Evolutionary conservation across 306 rosid genomes (phyloP).

Genomic region (Trichosanthes truncata): DNA sequence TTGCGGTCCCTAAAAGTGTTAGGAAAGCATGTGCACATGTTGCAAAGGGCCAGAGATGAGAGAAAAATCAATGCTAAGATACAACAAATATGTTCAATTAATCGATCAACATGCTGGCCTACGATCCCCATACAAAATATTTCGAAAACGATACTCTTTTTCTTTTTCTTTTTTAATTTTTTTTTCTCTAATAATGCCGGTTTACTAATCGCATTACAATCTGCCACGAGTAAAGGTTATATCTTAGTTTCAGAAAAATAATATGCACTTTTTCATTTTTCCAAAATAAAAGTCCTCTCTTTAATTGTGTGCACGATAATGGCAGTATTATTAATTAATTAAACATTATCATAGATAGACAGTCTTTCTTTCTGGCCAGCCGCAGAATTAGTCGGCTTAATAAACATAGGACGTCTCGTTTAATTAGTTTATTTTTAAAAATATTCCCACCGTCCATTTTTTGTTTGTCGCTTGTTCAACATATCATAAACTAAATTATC

Average conservation of each 20-base stretch:
- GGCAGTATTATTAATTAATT: neutral
- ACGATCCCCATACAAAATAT: neutral
- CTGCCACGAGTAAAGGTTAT: neutral
- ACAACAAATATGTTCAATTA: conserved; percentile 11
- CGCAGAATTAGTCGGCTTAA: conserved; percentile 4
- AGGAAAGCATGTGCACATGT: conserved; percentile 31
- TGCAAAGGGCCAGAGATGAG: conserved; percentile 12
- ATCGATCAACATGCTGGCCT: conserved; percentile 14
- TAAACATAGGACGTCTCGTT: neutral
- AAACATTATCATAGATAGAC: neutral
- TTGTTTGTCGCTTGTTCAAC: neutral
- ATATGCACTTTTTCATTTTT: neutral
- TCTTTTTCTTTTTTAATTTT: neutral
- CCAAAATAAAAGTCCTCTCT: neutral
- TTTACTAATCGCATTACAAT: neutral
- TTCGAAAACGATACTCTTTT: neutral
- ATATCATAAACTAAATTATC: neutral
- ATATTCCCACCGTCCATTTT: neutral
- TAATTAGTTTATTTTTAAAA: neutral
- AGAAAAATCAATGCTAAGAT: neutral
- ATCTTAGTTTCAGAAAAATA: neutral
- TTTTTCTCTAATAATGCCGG: neutral
- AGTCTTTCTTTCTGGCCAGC: neutral
- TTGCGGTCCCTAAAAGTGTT: conserved; percentile 17
- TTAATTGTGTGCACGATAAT: neutral